A percentile compares a stretch with the other conserved stretches of the same genome.
Evolutionary conservation across 306 rosid genomes (phyloP).

Genomic region (Spatholobus suberectus): DNA sequence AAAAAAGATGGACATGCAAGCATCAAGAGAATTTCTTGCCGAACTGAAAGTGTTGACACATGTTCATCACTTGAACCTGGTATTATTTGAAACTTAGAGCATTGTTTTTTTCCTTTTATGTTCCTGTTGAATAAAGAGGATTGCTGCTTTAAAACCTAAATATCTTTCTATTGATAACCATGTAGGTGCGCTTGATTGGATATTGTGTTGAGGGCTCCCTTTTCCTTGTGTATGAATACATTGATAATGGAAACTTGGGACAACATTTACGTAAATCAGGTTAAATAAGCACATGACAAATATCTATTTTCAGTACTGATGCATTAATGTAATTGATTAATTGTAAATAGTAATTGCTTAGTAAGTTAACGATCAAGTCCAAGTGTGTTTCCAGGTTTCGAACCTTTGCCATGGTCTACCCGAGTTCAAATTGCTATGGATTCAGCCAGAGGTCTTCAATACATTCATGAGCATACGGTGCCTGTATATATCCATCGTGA

Average conservation of each 20-base stretch:
- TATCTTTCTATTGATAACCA: neutral
- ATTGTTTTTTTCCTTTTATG: neutral
- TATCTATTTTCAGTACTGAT: neutral
- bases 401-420: constrained; percentile 77
- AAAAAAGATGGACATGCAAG: constrained; percentile 91
- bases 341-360: constrained; percentile 5
- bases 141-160: neutral
- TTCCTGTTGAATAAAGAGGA: neutral
- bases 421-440: constrained; percentile 93
- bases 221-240: constrained; percentile 87
- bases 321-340: constrained; percentile 14
- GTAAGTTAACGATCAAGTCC: neutral
- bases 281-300: constrained; percentile 33
- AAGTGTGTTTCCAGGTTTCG: constrained; percentile 52
- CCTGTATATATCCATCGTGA: constrained; percentile 94
- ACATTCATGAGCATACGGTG: constrained; percentile 90
- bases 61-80: constrained; percentile 97
- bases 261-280: constrained; percentile 83
- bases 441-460: constrained; percentile 94
- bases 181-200: constrained; percentile 95
- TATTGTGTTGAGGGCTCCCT: constrained; percentile 82
- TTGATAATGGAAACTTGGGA: constrained; percentile 86
- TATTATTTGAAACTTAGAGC: constrained; percentile 39
- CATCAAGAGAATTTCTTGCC: constrained; percentile 84
- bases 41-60: constrained; percentile 82